A percentile compares a stretch with the other conserved stretches of the same genome.
phyloP scores from a whole-genome alignment of 306 rosid genomes.

The Pyrus betulifolia region DNA sequence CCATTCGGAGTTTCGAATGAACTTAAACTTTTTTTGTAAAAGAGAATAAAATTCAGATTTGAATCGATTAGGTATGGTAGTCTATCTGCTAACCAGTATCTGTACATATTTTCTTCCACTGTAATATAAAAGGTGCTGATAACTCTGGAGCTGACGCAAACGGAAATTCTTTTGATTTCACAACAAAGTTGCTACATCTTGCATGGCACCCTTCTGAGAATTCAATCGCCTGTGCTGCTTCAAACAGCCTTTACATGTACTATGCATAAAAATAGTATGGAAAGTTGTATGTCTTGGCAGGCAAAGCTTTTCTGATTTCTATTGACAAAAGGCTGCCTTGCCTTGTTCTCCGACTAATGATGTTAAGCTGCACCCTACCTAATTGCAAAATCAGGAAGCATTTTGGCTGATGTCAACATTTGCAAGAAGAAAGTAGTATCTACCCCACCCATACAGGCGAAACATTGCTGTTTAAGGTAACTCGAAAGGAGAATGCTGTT shows the following conservation, averaged over 20 bases:
- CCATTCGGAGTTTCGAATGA: not conserved
- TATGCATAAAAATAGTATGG: slow-evolving; percentile 41
- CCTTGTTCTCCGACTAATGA: slow-evolving; percentile 8
- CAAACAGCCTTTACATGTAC: slow-evolving; percentile 65
- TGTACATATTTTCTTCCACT: slow-evolving; percentile 1
- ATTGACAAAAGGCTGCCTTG: slow-evolving; percentile 5
- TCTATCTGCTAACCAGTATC: not conserved
- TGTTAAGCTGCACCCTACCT: slow-evolving; percentile 24
- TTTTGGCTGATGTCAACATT: slow-evolving; percentile 6
- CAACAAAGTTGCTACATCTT: slow-evolving; percentile 57
- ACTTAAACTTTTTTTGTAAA: not conserved
- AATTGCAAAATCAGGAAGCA: slow-evolving; percentile 22
- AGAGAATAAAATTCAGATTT: not conserved
- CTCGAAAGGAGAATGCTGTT: not conserved
- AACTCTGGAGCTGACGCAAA: slow-evolving; percentile 44
- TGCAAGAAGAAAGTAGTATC: slow-evolving; percentile 12
- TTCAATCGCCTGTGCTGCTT: slow-evolving; percentile 67
- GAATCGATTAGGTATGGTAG: not conserved
- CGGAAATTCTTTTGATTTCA: slow-evolving; percentile 54
- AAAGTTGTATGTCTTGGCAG: slow-evolving; percentile 10
- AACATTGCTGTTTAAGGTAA: not conserved
- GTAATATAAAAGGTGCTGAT: slow-evolving; percentile 34
- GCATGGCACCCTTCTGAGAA: slow-evolving; percentile 74
- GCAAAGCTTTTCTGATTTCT: slow-evolving; percentile 13
- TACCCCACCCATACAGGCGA: not conserved